Percentiles rank a stretch among this genome's conserved stretches.
These are phyloP conservation scores for Cyberlindnera maclurae DNA, from an alignment of 805 yeast genomes.

Conservation along the genomic window DNA sequence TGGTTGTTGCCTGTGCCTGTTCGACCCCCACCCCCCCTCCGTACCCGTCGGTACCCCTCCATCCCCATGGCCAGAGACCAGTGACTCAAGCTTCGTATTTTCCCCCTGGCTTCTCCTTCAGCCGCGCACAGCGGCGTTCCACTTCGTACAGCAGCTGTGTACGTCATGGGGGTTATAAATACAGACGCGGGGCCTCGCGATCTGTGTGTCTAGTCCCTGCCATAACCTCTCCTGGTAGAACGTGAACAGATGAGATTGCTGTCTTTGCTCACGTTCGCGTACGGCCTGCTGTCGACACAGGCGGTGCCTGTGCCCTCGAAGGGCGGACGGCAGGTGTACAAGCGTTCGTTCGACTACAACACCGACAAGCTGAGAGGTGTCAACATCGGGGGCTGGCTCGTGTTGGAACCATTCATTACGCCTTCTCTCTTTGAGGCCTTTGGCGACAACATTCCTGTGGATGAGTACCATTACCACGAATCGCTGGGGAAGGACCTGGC, in stretches of 20 bases:
- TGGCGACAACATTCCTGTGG: constrained; percentile 56
- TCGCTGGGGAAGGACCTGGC: constrained; percentile 58
- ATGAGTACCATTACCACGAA: constrained; percentile 68
- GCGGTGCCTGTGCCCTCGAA: constrained; percentile 21
- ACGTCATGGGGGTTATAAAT: too few species aligned
- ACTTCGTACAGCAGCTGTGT: too few species aligned
- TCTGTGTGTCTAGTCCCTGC: too few species aligned
- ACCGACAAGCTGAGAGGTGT: constrained; percentile 45
- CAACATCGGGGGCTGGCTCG: constrained; percentile 87
- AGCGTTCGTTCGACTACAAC: constrained; percentile 19
- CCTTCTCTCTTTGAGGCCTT: constrained; percentile 63
- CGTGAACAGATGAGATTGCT: not conserved
- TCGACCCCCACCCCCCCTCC: too few species aligned
- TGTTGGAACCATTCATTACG: constrained; percentile 79
- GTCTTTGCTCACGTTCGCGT: not conserved
- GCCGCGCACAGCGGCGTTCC: too few species aligned
- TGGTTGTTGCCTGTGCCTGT: too few species aligned
- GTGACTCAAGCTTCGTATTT: too few species aligned
- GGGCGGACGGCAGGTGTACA: constrained; percentile 21
- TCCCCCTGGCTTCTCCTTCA: too few species aligned
- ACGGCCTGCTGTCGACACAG: not conserved
- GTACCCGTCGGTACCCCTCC: too few species aligned
- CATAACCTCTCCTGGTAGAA: too few species aligned
- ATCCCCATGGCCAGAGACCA: too few species aligned
- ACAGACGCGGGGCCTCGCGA: too few species aligned